Base-by-base conservation (phyloP, 495 filamentous ascomycete species). In the Schizothecium vesticola region DNA sequence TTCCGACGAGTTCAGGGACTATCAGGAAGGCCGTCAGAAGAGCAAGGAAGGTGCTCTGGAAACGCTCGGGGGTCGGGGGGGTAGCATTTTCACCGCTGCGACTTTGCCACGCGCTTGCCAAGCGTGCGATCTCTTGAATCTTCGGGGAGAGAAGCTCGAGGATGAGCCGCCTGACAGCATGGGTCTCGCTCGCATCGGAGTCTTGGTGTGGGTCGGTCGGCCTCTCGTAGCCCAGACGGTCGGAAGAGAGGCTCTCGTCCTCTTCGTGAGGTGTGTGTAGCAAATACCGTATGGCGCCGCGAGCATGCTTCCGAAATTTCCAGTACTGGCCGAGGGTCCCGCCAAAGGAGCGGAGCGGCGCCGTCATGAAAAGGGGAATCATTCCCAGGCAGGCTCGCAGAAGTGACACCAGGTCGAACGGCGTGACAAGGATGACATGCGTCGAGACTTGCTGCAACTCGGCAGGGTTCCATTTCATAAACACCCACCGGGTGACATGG, bases 401-500 rank as follows among this genome's bases (percentile, higher is more conserved):
- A 21, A 87, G 79, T 59, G 78, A 83, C 61, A 80, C 71, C 59
- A 85, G 61, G 55, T 84, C 79, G 43, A 79, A 69, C 6, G 83
- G 77, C 3, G 71, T 71, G n/a, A 80, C 77, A 65, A 84, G 80
- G 4, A 69, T 67, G 12, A 79, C 79, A 66, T 80, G 78, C 1
- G 74, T 72, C 56, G 77, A 81, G 57, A 78, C 77, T 67, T 78
- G 81, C n/a, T 72, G 65, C 55, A 73, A 24, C 51, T 82, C 81
- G 60, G 78, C 76, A 67, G 91, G 89, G 69, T 86, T 87, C 94
- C 93, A 97, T 69, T 87, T 87, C 58, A 87, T 86, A 75, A 90
- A 88, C 5, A 94, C 76, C 94, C 94, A 97, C 71, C 87, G 84
- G 67, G 93, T 85, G 59, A 93, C 84, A 62, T 90, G 84, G 66